Conservation (phyloP, 768 basidiomycete genomes). For the Chiua virens region DNA sequence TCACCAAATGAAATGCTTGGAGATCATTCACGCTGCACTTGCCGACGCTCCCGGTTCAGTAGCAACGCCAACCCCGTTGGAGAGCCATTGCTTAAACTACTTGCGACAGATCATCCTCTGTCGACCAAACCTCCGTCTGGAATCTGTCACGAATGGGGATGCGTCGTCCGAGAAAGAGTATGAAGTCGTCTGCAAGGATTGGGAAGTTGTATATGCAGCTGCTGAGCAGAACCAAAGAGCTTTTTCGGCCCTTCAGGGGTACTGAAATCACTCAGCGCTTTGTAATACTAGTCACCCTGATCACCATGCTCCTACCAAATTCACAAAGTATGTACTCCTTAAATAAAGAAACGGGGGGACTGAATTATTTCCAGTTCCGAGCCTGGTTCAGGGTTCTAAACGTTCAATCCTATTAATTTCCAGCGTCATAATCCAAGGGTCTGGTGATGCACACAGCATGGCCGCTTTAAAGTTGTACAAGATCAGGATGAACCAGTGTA, state of each 20-base stretch:
- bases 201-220: conserved; percentile 26
- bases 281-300: too few species aligned
- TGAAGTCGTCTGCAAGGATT: conserved; percentile 28
- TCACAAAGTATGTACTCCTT: too few species aligned
- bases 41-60: conserved; percentile 6
- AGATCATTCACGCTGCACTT: conserved; percentile 30
- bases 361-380: too few species aligned
- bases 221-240: conserved; percentile 17
- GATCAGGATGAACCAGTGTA: too few species aligned
- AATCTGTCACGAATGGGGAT: conserved; percentile 16
- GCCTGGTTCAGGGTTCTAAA: too few species aligned
- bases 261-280: not conserved
- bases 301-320: too few species aligned
- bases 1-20: conserved; percentile 42
- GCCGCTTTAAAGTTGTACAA: too few species aligned
- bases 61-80: conserved; percentile 4
- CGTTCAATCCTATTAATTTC: too few species aligned
- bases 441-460: too few species aligned
- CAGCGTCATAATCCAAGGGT: too few species aligned
- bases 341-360: too few species aligned
- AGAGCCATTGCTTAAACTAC: conserved; percentile 37
- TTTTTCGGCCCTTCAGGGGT: not conserved
- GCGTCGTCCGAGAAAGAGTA: conserved; percentile 11
- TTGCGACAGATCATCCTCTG: conserved; percentile 34
- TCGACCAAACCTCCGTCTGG: conserved; percentile 27